These are phyloP conservation scores for Psophocarpus tetragonolobus DNA, from an alignment of 306 rosid species.

Conservation along the genomic window DNA sequence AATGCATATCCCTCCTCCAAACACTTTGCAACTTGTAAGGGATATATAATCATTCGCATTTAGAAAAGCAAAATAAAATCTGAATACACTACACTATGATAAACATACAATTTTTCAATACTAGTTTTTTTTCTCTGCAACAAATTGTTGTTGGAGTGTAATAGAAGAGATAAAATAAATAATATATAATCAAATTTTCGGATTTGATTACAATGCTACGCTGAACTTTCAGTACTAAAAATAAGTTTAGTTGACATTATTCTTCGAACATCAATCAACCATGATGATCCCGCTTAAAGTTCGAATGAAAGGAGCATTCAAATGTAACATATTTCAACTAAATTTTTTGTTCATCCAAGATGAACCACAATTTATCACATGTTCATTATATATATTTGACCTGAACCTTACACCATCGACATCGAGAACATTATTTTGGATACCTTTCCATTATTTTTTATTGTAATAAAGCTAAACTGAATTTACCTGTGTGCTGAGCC, in stretches of 20 bases:
- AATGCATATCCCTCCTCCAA: too few relatives aligned
- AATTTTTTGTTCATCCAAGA: slow-evolving; percentile 26
- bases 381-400: not conserved
- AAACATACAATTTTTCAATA: too few relatives aligned
- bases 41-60: too few relatives aligned
- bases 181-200: too few relatives aligned
- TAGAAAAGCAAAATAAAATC: too few relatives aligned
- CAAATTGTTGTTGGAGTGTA: too few relatives aligned
- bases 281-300: slow-evolving; percentile 5
- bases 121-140: too few relatives aligned
- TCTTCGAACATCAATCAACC: slow-evolving; percentile 28
- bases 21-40: too few relatives aligned
- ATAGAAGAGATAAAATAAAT: too few relatives aligned
- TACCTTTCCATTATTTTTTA: slow-evolving; percentile 7
- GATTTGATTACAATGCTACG: slow-evolving; percentile 2
- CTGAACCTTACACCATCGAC: not conserved
- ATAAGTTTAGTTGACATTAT: slow-evolving; percentile 25
- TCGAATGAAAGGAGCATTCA: slow-evolving; percentile 20
- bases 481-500: slow-evolving; percentile 76
- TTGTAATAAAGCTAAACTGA: slow-evolving; percentile 21
- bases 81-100: too few relatives aligned
- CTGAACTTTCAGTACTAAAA: slow-evolving; percentile 23
- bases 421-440: not conserved
- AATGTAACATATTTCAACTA: slow-evolving; percentile 4
- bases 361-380: slow-evolving; percentile 7